Percentiles rank a stretch among this genome's conserved stretches.
These are phyloP conservation scores for Cokeromyces recurvatus DNA, from an alignment of 371 early-diverging fungal genomes.

Conservation along the genomic window DNA sequence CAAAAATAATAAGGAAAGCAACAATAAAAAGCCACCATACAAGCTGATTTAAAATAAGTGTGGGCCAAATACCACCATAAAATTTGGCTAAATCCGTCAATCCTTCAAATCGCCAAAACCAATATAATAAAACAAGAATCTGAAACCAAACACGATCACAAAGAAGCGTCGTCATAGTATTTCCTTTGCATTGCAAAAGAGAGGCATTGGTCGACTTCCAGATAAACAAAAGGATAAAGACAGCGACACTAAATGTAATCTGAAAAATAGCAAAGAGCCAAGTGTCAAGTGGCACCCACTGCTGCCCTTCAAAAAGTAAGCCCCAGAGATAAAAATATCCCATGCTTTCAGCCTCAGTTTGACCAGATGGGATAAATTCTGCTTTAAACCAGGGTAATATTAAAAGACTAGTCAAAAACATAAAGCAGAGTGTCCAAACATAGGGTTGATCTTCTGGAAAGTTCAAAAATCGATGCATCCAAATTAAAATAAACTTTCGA, in stretches of 20 bases:
- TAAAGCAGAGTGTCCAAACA: constrained; percentile 40
- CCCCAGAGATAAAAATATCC: constrained; percentile 63
- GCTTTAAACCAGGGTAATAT: constrained; percentile 51
- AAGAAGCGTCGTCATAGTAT: constrained; percentile 5
- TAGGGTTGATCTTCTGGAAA: constrained; percentile 23
- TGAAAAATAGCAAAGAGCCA: constrained; percentile 61
- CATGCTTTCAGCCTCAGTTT: constrained; percentile 29
- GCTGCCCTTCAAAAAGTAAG: constrained; percentile 34
- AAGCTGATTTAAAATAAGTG: constrained; percentile 9
- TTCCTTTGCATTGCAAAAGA: constrained; percentile 5
- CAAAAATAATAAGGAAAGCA: too few relatives aligned
- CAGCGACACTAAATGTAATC: constrained; percentile 37
- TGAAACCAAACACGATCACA: constrained; percentile 33
- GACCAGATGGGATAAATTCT: constrained; percentile 49
- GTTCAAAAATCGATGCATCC: constrained; percentile 28
- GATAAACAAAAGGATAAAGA: constrained; percentile 41
- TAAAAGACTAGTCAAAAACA: constrained; percentile 41
- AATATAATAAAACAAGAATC: constrained; percentile 19
- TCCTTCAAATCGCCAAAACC: constrained; percentile 35
- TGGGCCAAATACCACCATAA: constrained; percentile 40
- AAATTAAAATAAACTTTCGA: constrained; percentile 25
- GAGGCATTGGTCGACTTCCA: constrained; percentile 24
- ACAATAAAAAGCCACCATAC: too few relatives aligned
- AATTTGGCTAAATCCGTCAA: constrained; percentile 26
- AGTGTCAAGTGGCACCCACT: constrained; percentile 82